Base-by-base conservation (phyloP, 2,329 filamentous ascomycete genomes). In the Aotearoamyces nothofagi region DNA sequence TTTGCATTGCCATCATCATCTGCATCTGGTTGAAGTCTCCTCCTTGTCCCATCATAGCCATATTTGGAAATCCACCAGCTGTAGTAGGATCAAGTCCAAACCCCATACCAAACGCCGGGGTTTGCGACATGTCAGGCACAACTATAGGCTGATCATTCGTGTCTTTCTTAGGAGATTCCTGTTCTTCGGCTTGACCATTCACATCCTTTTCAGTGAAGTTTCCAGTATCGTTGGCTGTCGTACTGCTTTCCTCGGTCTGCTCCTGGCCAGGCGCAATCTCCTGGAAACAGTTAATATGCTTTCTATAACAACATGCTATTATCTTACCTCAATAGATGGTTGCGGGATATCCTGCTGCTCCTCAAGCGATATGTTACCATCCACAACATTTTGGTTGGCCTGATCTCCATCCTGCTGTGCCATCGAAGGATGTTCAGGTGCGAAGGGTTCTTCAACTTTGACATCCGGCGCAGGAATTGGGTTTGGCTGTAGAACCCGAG, bases 11-110 rank as follows among this genome's bases (percentile, higher is more conserved):
- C 72, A 79, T 77, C 75, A 81, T 69, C 72, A 71, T 70, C 52
- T 81, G 77, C 72, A 86, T 81, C 61, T 80, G 78, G 47, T 72
- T 78, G 53, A 80, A 74, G 43, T 78, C 73, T 33, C 66, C 67
- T 13, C 41, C 39, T 33, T 11, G 11, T 11, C 27, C 27, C n/a
- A 16, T 22, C 37, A 52, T 56, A 33, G 64, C 63, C 45, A 67
- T 69, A 47, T 61, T 42, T 15, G 46, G 40, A 27, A 50, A 49
- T 9, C 39, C 41, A n/a, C 42, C 45, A 37, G 41, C 29, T 15
- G 36, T 50, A 34, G 38, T 54, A 9, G 50, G 41, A 36, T 53
- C 53, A 43, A 63, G 60, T 11, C 56, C 60, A 38, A 56, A 55
- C 32, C 52, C 51, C 42, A 52, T 49, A 17, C 42, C 41, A 31